phyloP scores from a whole-genome alignment of 768 basidiomycete genomes.

The Kwoniella sp. region DNA sequence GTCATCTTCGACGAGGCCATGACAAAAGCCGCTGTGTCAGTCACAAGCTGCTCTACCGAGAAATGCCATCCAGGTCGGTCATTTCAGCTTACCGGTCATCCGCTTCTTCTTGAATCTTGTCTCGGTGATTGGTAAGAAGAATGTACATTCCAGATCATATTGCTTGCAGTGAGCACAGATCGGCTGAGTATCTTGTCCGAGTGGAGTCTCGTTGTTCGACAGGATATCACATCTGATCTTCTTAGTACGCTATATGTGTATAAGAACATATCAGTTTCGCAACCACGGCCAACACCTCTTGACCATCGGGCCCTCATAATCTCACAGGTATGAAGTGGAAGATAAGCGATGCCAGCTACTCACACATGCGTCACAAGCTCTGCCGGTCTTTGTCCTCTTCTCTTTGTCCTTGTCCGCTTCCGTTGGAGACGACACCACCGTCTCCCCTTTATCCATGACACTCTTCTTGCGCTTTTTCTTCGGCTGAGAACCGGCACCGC shows the following conservation, averaged over 20 bases:
- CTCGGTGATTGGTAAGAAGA: conserved; percentile 97
- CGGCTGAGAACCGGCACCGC: neutral
- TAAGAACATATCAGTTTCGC: neutral
- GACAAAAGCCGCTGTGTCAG: too few relatives aligned
- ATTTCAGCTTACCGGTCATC: conserved; percentile 63
- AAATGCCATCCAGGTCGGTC: too few relatives aligned
- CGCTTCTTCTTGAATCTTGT: conserved; percentile 98
- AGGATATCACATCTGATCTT: conserved; percentile 75
- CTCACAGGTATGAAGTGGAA: too few relatives aligned
- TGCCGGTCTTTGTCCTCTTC: conserved; percentile 52
- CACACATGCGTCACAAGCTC: conserved; percentile 56
- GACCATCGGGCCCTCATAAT: too few relatives aligned
- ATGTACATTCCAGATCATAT: conserved; percentile 90
- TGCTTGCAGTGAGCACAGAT: conserved; percentile 94
- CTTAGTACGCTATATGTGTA: conserved; percentile 44
- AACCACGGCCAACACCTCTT: too few relatives aligned
- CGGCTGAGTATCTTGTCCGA: conserved; percentile 60
- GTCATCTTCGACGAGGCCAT: too few relatives aligned
- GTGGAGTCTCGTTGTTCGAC: conserved; percentile 63
- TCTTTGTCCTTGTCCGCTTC: conserved; percentile 38
- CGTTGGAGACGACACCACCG: neutral
- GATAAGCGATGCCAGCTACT: too few relatives aligned
- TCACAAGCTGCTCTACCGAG: too few relatives aligned
- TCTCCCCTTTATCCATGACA: neutral
- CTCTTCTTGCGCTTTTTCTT: conserved; percentile 23